Conservation (phyloP, 768 basidiomycete genomes). For the Pleurotus ostreatus region DNA sequence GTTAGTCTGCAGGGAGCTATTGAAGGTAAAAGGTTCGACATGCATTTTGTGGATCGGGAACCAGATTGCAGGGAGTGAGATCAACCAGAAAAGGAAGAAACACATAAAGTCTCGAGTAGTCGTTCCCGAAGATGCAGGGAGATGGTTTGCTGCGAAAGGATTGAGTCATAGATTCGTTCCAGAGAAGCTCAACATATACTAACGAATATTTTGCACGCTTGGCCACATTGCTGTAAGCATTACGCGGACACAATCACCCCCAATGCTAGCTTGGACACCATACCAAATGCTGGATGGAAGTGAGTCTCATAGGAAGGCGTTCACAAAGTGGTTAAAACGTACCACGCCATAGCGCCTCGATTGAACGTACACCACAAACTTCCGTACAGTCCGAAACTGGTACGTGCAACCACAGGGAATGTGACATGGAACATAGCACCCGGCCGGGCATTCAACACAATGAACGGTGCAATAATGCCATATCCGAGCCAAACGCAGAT, state of each 20-base stretch:
- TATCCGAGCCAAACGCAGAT: slow-evolving; percentile 71
- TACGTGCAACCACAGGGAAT: slow-evolving; percentile 70
- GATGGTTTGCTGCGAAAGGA: slow-evolving; percentile 49
- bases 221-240: slow-evolving; percentile 80
- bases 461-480: slow-evolving; percentile 59
- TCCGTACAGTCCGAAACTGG: slow-evolving; percentile 78
- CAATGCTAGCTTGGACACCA: slow-evolving; percentile 78
- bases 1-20: slow-evolving; percentile 5
- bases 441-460: slow-evolving; percentile 73
- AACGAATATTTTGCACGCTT: slow-evolving; percentile 61
- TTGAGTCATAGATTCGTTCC: background rate
- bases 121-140: slow-evolving; percentile 72
- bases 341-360: slow-evolving; percentile 72
- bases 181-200: slow-evolving; percentile 17
- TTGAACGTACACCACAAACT: slow-evolving; percentile 79
- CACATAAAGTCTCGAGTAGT: slow-evolving; percentile 72
- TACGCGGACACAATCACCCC: slow-evolving; percentile 72
- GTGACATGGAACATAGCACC: slow-evolving; percentile 76
- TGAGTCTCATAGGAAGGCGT: background rate
- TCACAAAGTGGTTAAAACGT: slow-evolving; percentile 15
- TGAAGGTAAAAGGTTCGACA: slow-evolving; percentile 18
- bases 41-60: slow-evolving; percentile 81
- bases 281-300: slow-evolving; percentile 58
- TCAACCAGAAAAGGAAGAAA: slow-evolving; percentile 86
- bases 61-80: slow-evolving; percentile 77